Conservation (phyloP, 805 yeast species). For the Jamesozyma gamospora region DNA sequence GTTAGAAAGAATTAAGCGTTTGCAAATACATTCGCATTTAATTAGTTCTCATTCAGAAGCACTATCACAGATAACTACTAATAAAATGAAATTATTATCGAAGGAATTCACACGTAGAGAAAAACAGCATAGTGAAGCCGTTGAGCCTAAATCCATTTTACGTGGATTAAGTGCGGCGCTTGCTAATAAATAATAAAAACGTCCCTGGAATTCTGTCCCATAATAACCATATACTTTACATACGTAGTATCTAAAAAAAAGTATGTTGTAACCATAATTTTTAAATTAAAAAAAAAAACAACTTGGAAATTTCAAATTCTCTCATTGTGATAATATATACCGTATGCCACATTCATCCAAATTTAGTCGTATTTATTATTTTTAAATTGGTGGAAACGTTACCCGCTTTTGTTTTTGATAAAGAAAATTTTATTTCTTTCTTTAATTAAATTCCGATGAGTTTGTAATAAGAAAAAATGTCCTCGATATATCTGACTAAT, state of each 20-base stretch:
- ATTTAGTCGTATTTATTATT: too few relatives aligned
- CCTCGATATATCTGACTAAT: too few relatives aligned
- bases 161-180: conserved; percentile 20
- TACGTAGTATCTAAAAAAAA: background rate
- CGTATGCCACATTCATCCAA: too few relatives aligned
- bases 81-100: conserved; percentile 13
- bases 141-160: conserved; percentile 12
- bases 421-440: too few relatives aligned
- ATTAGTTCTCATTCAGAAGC: conserved; percentile 18
- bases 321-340: too few relatives aligned
- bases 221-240: too few relatives aligned
- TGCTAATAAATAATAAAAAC: background rate
- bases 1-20: conserved; percentile 11
- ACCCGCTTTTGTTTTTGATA: too few relatives aligned
- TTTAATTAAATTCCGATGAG: background rate
- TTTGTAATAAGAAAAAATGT: too few relatives aligned
- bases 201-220: background rate
- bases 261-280: conserved; percentile 1
- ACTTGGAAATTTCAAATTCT: too few relatives aligned
- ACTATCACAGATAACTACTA: conserved; percentile 10
- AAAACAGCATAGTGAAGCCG: background rate
- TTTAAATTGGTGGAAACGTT: too few relatives aligned
- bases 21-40: conserved; percentile 18
- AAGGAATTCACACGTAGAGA: conserved; percentile 7
- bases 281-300: too few relatives aligned